phyloP scores from a whole-genome alignment of 345 rosid genomes.

The Lepidium africanum region DNA sequence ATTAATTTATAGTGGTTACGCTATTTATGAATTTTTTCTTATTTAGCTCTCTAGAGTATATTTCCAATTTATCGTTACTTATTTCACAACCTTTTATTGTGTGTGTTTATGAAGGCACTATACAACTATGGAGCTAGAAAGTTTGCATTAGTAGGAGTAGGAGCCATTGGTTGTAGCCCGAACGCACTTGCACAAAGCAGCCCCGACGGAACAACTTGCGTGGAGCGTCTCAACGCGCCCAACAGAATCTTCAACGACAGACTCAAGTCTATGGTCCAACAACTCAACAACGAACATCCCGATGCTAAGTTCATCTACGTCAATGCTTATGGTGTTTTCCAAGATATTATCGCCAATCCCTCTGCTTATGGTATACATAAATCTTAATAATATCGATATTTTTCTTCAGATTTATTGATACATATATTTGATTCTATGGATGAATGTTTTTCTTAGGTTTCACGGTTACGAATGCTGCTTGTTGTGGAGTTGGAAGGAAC shows the following conservation, averaged over 20 bases:
- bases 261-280: slow-evolving; percentile 59
- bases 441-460: slow-evolving; percentile 33
- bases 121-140: slow-evolving; percentile 79
- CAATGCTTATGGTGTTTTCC: slow-evolving; percentile 67
- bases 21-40: not conserved
- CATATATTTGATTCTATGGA: not conserved
- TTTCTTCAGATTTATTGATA: not conserved
- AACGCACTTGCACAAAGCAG: slow-evolving; percentile 59
- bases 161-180: slow-evolving; percentile 89
- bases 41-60: not conserved
- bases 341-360: slow-evolving; percentile 49
- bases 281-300: slow-evolving; percentile 43
- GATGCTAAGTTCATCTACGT: slow-evolving; percentile 61
- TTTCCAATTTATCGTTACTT: not conserved
- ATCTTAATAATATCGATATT: not conserved
- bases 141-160: slow-evolving; percentile 67
- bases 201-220: slow-evolving; percentile 62
- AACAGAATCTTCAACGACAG: slow-evolving; percentile 60
- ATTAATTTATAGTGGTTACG: no score
- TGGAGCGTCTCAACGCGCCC: slow-evolving; percentile 45
- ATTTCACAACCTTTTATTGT: not conserved
- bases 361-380: slow-evolving; percentile 34
- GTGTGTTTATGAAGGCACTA: slow-evolving; percentile 32
- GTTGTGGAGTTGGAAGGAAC: slow-evolving; percentile 71
- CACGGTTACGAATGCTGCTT: slow-evolving; percentile 42